phyloP scores from a whole-genome alignment of 768 basidiomycete species.

The Fomitopsis pulvina region DNA sequence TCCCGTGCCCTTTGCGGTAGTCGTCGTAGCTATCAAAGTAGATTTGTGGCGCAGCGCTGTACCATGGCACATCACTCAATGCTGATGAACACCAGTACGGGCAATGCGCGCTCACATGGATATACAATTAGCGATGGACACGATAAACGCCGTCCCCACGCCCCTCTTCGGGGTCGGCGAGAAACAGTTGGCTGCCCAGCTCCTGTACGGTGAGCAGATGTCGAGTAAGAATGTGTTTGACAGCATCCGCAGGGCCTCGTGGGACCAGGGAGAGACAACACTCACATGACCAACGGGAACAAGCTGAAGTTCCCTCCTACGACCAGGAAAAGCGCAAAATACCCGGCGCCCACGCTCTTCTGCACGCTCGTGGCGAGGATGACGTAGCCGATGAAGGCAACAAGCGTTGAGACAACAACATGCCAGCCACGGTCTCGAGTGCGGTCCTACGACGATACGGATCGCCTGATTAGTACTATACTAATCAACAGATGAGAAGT shows the following conservation, averaged over 20 bases:
- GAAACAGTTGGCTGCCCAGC: constrained; percentile 54
- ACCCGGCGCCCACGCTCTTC: constrained; percentile 46
- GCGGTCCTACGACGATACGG: constrained; percentile 30
- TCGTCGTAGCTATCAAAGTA: constrained; percentile 47
- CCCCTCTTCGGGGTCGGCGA: constrained; percentile 55
- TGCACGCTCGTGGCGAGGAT: constrained; percentile 46
- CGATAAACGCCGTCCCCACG: constrained; percentile 54
- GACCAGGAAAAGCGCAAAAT: constrained; percentile 53
- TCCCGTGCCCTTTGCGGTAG: constrained; percentile 49
- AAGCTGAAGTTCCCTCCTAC: constrained; percentile 48
- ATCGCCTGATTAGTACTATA: too few species aligned
- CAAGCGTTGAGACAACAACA: constrained; percentile 41
- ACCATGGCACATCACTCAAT: neutral
- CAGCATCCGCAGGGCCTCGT: too few species aligned
- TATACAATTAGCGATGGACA: constrained; percentile 51
- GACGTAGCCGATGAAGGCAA: constrained; percentile 46
- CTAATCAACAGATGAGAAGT: neutral
- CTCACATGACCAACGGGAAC: constrained; percentile 53
- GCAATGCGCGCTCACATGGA: constrained; percentile 38
- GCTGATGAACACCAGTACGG: neutral
- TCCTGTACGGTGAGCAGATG: constrained; percentile 27
- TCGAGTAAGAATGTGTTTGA: too few species aligned
- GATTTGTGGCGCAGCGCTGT: constrained; percentile 48
- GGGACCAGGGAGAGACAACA: neutral
- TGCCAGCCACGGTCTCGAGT: constrained; percentile 50